Conservation (phyloP, 2,329 filamentous ascomycete genomes). For the Sporothrix dimorphospora region DNA sequence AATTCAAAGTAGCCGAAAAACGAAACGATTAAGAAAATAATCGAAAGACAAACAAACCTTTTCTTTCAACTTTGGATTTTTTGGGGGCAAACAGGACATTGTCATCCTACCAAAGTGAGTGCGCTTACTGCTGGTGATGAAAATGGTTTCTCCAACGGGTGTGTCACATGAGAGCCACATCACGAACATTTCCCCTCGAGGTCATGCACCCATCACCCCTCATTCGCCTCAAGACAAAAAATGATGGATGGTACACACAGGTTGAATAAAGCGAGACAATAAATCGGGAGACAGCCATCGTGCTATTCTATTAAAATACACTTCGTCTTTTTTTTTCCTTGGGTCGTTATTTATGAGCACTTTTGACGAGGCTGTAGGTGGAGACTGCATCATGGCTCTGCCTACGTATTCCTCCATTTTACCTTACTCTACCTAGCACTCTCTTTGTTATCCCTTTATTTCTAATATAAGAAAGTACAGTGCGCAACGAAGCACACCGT, state of each 20-base stretch:
- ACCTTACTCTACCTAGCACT: too few species aligned
- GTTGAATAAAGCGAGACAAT: too few species aligned
- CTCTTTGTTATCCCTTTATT: too few species aligned
- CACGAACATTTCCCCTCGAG: not conserved
- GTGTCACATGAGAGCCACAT: constrained; percentile 16
- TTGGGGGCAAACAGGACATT: too few species aligned
- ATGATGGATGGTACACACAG: not conserved
- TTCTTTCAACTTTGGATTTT: not conserved
- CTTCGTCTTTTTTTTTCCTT: not conserved
- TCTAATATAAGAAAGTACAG: too few species aligned
- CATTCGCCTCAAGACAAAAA: not conserved
- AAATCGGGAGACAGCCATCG: not conserved
- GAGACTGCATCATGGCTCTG: too few species aligned
- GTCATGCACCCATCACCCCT: not conserved
- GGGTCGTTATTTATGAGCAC: too few species aligned
- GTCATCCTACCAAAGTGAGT: not conserved
- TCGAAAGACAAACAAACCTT: too few species aligned
- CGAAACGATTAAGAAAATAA: too few species aligned
- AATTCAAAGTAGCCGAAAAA: too few species aligned
- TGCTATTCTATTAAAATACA: too few species aligned
- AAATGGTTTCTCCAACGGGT: not conserved
- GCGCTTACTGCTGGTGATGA: not conserved
- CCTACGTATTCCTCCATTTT: too few species aligned
- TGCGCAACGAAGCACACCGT: not conserved
- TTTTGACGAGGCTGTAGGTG: not conserved